Evolutionary conservation across 2,329 filamentous ascomycete genomes (phyloP), one percentile per base, ranked within the genome.

Genomic region (Cryphonectria carpinicola): DNA sequence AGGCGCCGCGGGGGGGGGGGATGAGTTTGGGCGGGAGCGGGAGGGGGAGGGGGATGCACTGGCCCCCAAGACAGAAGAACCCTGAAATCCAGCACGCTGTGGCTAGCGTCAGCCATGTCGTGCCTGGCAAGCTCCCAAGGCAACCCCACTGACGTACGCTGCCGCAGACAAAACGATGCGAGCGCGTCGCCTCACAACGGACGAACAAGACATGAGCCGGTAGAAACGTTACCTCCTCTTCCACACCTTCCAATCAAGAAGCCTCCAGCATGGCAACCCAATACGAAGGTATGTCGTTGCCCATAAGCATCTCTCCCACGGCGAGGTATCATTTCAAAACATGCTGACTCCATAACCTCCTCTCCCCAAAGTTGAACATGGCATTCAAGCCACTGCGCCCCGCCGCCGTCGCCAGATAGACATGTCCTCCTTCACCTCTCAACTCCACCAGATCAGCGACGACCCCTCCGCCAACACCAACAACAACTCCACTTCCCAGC

Each of bases 371-470:
- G 89, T 91, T 78, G 89, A 91, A 78, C 89, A 91, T 82, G 88
- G 87, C 78, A 88, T 91, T 80, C 83, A 86, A 75, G 62, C 81
- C 41, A 73, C 79, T 7, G 77, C 80, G 35, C 78, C 81, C 65
- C 80, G 81, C 70, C 81, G 81, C 65, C 83, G 83, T 13, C 88
- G 89, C 56, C 86, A 87, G 76, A 80, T 88, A 72, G 88, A 90
- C 81, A 91, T 91, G 89, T 85, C 88, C 67, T 87, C 85, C 72
- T 91, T 90, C 81, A 85, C 81, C 75, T 84, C 86, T 69, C 85
- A 88, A 77, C 86, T 90, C 72, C 81, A 85, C 78, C 84, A 86
- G 73, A 82, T 90, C 76, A 71, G 52, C 69, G 71, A 69, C 43
- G 69, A 65, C 39, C 79, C 81, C 73, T 75, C 77, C n/a, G 76